Base-by-base conservation (phyloP, 768 basidiomycete species). In the Phylloporus rhodoxanthus region DNA sequence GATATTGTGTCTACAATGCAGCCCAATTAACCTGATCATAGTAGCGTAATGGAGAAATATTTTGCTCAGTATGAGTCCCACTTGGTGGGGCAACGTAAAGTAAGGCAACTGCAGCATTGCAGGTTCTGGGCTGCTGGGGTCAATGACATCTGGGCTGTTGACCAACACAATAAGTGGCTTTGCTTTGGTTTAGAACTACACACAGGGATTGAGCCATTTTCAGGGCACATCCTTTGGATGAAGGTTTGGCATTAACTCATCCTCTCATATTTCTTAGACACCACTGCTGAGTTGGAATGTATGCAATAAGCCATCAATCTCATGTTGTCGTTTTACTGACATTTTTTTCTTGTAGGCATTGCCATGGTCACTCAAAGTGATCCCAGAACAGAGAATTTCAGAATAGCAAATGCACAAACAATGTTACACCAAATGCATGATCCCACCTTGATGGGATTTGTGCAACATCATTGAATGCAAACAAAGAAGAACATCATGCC, bases 391-490 rank as follows among this genome's bases (percentile, higher is more conserved):
- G 34, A 34, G 8, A 34, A 34, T 14, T 17, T 34, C 4, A n/a
- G 34, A 3, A 34, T 34, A 15, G 50, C 44, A 17, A 51, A 51
- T 11, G 51, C 46, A 0, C 51, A 52, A 2, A 52, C 29, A 1
- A 43, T 47, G 36, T 28, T 52, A 0, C 29, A 17, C 1, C 46
- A 52, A 11, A 43, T 39, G 21, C 25, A 33, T 8, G 76, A 80
- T 50, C 70, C 75, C 0, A 29, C 48, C 0, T 62, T 79, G 0
- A 6, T 8, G 0, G 70, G 62, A 0, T 72, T 67, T 0, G 44
- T 74, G 0, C 76, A 78, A 45, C 77, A 80, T 42, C 55, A 62
- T 0, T 78, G 69, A 58, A 69, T 59, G 60, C 47, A 53, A 0
- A 46, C 57, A 0, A 68, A 74, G 30, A 66, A 57, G 2, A 79